Conservation (phyloP, 768 basidiomycete species). For the Pulveroboletus sp. region DNA sequence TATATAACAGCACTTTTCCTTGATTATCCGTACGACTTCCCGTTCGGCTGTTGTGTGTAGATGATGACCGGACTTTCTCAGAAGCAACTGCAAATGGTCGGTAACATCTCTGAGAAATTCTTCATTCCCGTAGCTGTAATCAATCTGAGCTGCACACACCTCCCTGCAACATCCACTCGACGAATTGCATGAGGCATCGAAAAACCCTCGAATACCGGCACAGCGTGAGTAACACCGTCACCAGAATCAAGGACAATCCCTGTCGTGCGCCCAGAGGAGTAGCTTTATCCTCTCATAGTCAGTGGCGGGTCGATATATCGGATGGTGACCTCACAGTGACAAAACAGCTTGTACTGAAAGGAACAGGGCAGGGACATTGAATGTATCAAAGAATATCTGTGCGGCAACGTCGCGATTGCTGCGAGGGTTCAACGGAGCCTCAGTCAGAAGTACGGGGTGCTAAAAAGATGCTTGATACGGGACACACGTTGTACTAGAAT, state of each 20-base stretch:
- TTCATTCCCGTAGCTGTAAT: not conserved
- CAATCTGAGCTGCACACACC: conserved; percentile 43
- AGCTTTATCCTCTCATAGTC: conserved; percentile 47
- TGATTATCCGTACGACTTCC: conserved; percentile 95
- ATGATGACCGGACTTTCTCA: conserved; percentile 93
- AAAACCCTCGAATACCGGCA: conserved; percentile 98
- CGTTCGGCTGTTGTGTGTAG: conserved; percentile 96
- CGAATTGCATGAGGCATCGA: conserved; percentile 98
- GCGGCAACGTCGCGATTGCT: conserved; percentile 95
- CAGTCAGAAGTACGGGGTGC: conserved; percentile 97
- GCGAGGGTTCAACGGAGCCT: conserved; percentile 95
- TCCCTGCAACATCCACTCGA: conserved; percentile 92
- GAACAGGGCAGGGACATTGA: conserved; percentile 97
- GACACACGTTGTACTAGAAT: not conserved
- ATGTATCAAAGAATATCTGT: conserved; percentile 99
- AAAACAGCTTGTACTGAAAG: conserved; percentile 96
- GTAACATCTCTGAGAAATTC: conserved; percentile 76
- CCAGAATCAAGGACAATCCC: conserved; percentile 99
- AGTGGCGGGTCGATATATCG: not conserved
- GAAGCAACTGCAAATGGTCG: conserved; percentile 88
- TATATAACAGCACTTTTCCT: conserved; percentile 97
- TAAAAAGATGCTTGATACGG: conserved; percentile 32
- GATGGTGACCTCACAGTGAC: conserved; percentile 68
- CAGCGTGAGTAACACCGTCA: conserved; percentile 97
- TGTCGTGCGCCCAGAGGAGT: conserved; percentile 96